Evolutionary conservation across 257 asterid genomes (phyloP), one percentile per base, ranked within the genome.

Genomic region (Nicotiana tomentosiformis): DNA sequence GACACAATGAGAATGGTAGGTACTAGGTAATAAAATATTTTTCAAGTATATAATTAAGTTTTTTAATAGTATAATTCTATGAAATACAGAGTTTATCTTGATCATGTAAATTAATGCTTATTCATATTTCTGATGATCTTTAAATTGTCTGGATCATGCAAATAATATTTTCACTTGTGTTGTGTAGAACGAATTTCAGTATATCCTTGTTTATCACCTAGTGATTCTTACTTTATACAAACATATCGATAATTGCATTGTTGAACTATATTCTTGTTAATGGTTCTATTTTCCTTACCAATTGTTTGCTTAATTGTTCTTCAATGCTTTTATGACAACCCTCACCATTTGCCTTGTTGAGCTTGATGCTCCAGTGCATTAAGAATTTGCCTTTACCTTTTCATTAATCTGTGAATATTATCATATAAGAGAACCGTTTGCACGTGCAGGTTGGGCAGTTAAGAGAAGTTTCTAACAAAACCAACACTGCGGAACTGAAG

Each of bases 391-490:
- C 60, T 55, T 55, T 55, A 55, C 1, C 60, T 55, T 55, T 12
- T 55, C 18, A 1, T 55, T 55, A 16, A 55, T 12, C 60, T 55
- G 60, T 55, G 60, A 53, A 16, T 14, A 55, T 14, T 55, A 55
- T 55, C 60, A 55, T 55, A 15, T 55, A 55, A 15, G 60, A 55
- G 60, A 55, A 55, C 60, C 60, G 17, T 55, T 55, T 55, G 60
- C 60, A 15, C 17, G n/a, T 55, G n/a, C 6, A 55, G 60, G 60
- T 55, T 55, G 60, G 98, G 77, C 89, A 93, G 85, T 82, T 95
- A 90, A 93, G 97, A 85, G 99, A 95, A 84, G 93, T 86, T 68
- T 94, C 95, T 65, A 93, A 88, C 80, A 94, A 92, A 86, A 91
- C 88, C 29, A 88, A 92, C 82, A 91, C 90, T 86, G 97, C 98